Evolutionary conservation across 2,329 filamentous ascomycete genomes (phyloP).

Genomic region (Daldinia sp.): DNA sequence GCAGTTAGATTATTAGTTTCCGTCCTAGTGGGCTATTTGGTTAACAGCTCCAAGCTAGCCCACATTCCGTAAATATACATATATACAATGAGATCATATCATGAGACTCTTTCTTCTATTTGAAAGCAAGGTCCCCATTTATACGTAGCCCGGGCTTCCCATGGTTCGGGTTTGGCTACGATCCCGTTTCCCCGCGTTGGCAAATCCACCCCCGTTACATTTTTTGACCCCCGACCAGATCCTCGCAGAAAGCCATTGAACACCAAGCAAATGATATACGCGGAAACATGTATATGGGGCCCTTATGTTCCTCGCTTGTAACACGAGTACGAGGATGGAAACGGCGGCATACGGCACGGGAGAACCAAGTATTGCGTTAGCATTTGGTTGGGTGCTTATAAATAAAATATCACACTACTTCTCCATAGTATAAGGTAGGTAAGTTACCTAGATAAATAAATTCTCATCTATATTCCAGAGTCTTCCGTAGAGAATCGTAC

Average conservation of each 20-base stretch:
- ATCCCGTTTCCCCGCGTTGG: not conserved
- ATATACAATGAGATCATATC: no score
- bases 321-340: not conserved
- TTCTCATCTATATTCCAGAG: not conserved
- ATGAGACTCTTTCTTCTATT: no score
- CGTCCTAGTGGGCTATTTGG: not conserved
- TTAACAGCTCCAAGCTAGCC: no score
- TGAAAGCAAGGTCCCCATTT: no score
- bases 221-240: not conserved
- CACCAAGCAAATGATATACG: not conserved
- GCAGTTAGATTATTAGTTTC: not conserved
- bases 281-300: not conserved
- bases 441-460: not conserved
- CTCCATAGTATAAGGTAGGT: no score
- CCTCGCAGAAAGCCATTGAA: not conserved
- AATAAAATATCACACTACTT: not conserved
- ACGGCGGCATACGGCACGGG: not conserved
- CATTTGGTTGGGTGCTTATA: not conserved
- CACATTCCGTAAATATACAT: no score
- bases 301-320: not conserved
- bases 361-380: not conserved
- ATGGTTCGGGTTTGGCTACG: not conserved
- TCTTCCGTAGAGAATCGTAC: not conserved
- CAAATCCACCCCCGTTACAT: not conserved
- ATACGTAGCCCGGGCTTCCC: not conserved